Evolutionary conservation across 1,139 yeast genomes (phyloP).

Genomic region (Magnusiomyces suaveolens): DNA sequence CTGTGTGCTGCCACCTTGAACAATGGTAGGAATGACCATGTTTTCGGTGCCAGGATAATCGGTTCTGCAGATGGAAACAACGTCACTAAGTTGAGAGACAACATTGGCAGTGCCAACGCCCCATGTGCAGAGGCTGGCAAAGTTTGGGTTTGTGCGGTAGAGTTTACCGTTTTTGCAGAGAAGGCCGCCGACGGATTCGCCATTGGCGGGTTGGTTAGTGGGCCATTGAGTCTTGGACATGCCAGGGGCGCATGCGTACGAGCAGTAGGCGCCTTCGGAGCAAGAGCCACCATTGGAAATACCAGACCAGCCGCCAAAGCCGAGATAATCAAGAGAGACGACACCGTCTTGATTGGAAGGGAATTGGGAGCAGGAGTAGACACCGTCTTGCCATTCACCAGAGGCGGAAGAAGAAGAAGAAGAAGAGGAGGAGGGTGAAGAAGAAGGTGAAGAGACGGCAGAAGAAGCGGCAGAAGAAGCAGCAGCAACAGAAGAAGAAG

Average conservation of each 20-base stretch:
- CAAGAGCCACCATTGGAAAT: conserved; percentile 58
- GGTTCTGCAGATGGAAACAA: conserved; percentile 88
- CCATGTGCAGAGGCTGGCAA: conserved; percentile 71
- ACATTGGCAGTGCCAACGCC: conserved; percentile 64
- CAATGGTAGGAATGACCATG: conserved; percentile 88
- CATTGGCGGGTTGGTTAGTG: conserved; percentile 65
- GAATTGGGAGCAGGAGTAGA: conserved; percentile 61
- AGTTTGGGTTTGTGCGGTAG: conserved; percentile 60
- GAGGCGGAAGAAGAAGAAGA: conserved; percentile 32
- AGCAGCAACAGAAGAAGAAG: conserved; percentile 15
- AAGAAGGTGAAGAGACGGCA: conserved; percentile 22
- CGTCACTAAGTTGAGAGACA: conserved; percentile 50
- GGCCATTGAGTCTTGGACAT: conserved; percentile 99
- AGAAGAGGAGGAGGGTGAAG: conserved; percentile 15
- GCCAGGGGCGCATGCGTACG: conserved; percentile 94
- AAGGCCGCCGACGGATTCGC: conserved; percentile 88
- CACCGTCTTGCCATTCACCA: conserved; percentile 68
- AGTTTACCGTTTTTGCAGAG: conserved; percentile 67
- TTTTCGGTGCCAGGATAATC: conserved; percentile 99
- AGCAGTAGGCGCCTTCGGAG: conserved; percentile 84
- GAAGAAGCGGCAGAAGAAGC: conserved; percentile 15
- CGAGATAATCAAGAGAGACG: conserved; percentile 68
- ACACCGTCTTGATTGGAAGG: conserved; percentile 85
- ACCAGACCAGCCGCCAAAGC: conserved; percentile 89
- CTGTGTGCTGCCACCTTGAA: conserved; percentile 53